Evolutionary conservation across 116 monocot genomes (phyloP).

Genomic region (Cymodocea nodosa): DNA sequence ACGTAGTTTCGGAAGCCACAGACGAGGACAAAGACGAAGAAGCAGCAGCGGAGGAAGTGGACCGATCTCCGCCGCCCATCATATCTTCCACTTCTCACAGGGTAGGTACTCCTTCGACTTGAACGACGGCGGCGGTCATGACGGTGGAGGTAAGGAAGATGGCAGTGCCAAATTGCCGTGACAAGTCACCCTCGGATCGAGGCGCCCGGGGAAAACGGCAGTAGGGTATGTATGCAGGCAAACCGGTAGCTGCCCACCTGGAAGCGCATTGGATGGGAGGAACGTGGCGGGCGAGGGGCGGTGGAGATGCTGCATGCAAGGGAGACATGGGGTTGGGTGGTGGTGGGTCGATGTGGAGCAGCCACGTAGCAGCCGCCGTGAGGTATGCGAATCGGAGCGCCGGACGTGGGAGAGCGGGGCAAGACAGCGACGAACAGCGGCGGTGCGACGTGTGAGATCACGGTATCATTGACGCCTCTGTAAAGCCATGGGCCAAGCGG

Average conservation of each 20-base stretch:
- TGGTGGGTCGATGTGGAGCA: not conserved
- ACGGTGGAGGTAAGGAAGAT: not conserved
- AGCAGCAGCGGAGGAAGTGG: not conserved
- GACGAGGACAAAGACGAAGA: not conserved
- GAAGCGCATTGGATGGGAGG: not conserved
- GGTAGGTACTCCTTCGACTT: not conserved
- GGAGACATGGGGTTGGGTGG: not conserved
- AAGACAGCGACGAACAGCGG: too few species aligned
- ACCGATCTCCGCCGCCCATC: not conserved
- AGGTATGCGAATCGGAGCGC: not conserved
- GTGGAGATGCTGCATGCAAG: not conserved
- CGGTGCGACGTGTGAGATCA: too few species aligned
- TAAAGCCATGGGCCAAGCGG: too few species aligned
- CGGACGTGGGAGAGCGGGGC: not conserved
- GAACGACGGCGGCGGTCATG: not conserved
- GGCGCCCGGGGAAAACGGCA: not conserved
- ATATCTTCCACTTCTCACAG: not conserved
- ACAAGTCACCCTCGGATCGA: conserved; percentile 4
- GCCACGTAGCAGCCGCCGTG: not conserved
- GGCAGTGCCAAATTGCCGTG: not conserved
- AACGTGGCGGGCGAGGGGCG: not conserved
- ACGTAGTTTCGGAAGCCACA: too few species aligned
- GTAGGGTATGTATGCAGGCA: not conserved
- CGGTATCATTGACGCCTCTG: too few species aligned
- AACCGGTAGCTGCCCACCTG: not conserved